Base-by-base conservation (phyloP, 2,329 filamentous ascomycete species). In the Xylaria sp. region DNA sequence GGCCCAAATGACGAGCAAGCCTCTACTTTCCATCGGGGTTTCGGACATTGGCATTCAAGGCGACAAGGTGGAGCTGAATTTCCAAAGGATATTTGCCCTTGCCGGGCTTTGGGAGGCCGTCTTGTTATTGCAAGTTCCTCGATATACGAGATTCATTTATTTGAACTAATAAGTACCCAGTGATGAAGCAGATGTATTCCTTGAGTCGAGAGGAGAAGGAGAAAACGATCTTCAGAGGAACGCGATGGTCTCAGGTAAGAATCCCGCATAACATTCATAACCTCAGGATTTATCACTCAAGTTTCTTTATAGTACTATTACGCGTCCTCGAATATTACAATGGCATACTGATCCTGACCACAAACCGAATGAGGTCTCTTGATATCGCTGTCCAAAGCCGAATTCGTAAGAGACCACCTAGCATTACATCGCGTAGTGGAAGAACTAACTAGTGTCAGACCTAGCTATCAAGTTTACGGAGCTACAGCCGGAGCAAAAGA, bases 171-270 rank as follows among this genome's bases (percentile, higher is more conserved):
- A 23, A 4, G 14, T 17, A 0, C 2, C 35, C 25, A 60, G 57
- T 14, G 57, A 60, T 51, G 51, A 60, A 49, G 57, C 57, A 35
- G 51, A 60, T 19, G 43, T 60, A 23, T 60, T 60, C 35, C 57
- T 60, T 25, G 43, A 60, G n/a, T n/a, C 57, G 5, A 55, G 57
- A n/a, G 50, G 51, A 45, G 51, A 31, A 31, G 28, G 28, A 31
- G 28, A 31, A 4, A 31, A 31, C 28, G 28, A 31, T 31, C 28
- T 31, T 31, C 28, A 31, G 28, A 31, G 28, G 28, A 31, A 31
- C 9, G 28, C 28, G 9, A 31, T 31, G 28, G 28, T 31, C 9
- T 31, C 28, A 31, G 28, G 28, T 31, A 31, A 31, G 28, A 31
- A 9, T 9, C 28, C 28, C 9, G 28, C 28, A 31, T 31, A 31